Percentiles rank a stretch among this genome's conserved stretches.
Evolutionary conservation across 345 rosid species (phyloP).

Genomic region (Barbarea vulgaris): DNA sequence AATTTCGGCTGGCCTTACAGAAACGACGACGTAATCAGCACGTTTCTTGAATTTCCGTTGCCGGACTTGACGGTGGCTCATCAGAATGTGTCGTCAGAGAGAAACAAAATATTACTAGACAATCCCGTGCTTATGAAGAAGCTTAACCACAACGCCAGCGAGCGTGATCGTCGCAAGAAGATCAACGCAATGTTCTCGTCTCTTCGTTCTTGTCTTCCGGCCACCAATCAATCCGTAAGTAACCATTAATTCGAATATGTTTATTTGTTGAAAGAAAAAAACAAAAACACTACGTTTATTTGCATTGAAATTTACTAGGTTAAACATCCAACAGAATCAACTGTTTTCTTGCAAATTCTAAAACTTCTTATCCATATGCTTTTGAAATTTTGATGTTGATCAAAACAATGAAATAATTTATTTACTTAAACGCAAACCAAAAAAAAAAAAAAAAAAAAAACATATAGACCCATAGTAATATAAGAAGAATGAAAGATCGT

Average conservation of each 20-base stretch:
- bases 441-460: background rate
- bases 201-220: constrained; percentile 70
- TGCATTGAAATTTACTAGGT: background rate
- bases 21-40: constrained; percentile 1
- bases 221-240: constrained; percentile 57
- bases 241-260: background rate
- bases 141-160: constrained; percentile 73
- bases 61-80: constrained; percentile 32
- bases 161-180: constrained; percentile 66
- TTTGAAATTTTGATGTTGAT: background rate
- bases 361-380: background rate
- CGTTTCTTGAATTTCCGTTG: constrained; percentile 33
- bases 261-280: background rate
- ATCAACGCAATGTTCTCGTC: constrained; percentile 59
- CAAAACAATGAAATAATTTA: background rate
- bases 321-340: background rate
- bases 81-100: constrained; percentile 31
- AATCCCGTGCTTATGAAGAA: constrained; percentile 39
- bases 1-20: constrained; percentile 30
- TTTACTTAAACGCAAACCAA: background rate
- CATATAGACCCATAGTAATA: background rate
- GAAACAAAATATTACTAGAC: background rate
- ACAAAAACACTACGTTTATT: background rate
- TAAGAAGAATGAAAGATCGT: background rate
- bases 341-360: background rate